These are phyloP conservation scores for Haplosporangium sp. DNA, from an alignment of 371 early-diverging fungal species.

Conservation along the genomic window DNA sequence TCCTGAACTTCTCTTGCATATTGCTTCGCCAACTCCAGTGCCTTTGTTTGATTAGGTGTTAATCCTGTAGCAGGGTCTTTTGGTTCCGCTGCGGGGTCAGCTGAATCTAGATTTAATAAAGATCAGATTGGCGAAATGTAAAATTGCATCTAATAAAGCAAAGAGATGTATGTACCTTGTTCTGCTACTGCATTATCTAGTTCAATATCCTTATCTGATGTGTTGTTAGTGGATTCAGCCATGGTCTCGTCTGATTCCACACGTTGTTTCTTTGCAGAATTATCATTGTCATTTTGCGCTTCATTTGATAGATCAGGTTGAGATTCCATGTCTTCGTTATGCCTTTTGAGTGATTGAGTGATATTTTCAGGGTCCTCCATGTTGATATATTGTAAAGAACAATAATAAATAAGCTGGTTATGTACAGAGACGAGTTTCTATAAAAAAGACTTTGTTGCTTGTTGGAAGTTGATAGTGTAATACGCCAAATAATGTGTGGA, in stretches of 20 bases:
- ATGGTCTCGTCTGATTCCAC: conserved; percentile 11
- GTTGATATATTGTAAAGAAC: too few species aligned
- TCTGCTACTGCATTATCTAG: background rate
- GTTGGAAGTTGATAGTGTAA: too few species aligned
- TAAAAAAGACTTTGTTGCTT: too few species aligned
- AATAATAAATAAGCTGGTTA: too few species aligned
- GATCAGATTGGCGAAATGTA: background rate
- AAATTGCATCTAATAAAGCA: too few species aligned
- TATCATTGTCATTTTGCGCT: conserved; percentile 6
- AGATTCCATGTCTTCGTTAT: conserved; percentile 1
- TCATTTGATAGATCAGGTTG: conserved; percentile 2
- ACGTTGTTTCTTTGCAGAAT: conserved; percentile 28
- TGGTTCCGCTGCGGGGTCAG: conserved; percentile 16
- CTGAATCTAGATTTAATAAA: background rate
- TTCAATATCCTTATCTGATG: background rate
- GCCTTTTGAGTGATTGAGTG: conserved; percentile 21
- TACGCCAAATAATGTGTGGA: too few species aligned
- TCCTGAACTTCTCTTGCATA: conserved; percentile 49
- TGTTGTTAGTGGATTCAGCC: background rate
- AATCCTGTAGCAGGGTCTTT: conserved; percentile 39
- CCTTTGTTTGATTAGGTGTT: conserved; percentile 20
- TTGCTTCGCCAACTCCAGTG: conserved; percentile 42
- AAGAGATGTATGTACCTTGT: background rate
- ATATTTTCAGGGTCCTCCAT: conserved; percentile 22
- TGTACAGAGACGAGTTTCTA: too few species aligned